A percentile compares a stretch with the other conserved stretches of the same genome.
Conservation (phyloP, 805 yeast species). For the Blastobotrys muscicola region DNA sequence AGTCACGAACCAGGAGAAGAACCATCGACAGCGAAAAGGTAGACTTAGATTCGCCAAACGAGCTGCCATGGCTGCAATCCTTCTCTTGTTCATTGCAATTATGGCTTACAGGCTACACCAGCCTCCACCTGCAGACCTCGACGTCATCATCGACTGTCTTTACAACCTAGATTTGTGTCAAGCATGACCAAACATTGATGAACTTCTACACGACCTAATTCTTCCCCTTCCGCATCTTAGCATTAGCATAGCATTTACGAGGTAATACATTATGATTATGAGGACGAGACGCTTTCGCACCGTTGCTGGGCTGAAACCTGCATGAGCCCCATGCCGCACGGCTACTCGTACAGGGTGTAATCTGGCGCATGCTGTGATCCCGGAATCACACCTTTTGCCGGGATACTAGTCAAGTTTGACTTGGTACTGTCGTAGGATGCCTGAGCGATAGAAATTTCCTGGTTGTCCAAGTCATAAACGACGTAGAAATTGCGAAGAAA, state of each 20-base stretch:
- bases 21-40: slow-evolving; percentile 11
- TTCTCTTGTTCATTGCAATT: slow-evolving; percentile 10
- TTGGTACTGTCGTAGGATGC: slow-evolving; percentile 4
- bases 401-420: too few species aligned
- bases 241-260: too few species aligned
- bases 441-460: slow-evolving; percentile 11
- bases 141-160: slow-evolving; percentile 15
- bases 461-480: slow-evolving; percentile 10
- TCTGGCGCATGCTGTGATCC: too few species aligned
- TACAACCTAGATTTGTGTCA: slow-evolving; percentile 3
- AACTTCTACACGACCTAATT: slow-evolving; percentile 4
- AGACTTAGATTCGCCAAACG: slow-evolving; percentile 12
- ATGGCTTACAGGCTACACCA: slow-evolving; percentile 1
- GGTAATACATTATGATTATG: too few species aligned
- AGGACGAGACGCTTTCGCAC: too few species aligned
- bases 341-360: too few species aligned
- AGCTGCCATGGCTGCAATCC: slow-evolving; percentile 4
- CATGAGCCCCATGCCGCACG: too few species aligned
- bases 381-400: too few species aligned
- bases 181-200: slow-evolving; percentile 6
- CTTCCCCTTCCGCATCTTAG: neutral
- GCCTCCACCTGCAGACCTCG: slow-evolving; percentile 9
- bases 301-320: too few species aligned
- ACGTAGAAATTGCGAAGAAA: slow-evolving; percentile 13
- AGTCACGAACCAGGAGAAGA: slow-evolving; percentile 17